Evolutionary conservation across 148 eudicot species (phyloP).

Genomic region (Heliamphora exappendiculata): DNA sequence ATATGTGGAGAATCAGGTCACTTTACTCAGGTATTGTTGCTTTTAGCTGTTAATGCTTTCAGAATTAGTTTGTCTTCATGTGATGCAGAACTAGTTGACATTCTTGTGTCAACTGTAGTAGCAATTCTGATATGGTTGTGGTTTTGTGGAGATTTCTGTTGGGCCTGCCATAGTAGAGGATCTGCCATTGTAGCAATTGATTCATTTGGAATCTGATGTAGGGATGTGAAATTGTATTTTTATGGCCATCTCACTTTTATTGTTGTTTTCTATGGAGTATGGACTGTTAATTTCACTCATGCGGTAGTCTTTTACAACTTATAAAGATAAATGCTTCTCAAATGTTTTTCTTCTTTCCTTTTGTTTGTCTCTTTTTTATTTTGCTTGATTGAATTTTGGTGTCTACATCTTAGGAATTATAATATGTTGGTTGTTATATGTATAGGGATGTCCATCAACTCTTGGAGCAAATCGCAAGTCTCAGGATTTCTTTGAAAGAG

Average conservation of each 20-base stretch:
- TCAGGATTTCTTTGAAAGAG: constrained; percentile 91
- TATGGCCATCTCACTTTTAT: not conserved
- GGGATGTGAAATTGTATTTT: not conserved
- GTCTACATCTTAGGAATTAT: constrained; percentile 5
- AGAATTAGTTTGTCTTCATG: not conserved
- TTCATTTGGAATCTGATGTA: not conserved
- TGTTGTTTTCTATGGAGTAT: not conserved
- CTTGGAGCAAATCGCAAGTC: constrained; percentile 97
- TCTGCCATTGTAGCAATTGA: not conserved
- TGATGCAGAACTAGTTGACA: not conserved
- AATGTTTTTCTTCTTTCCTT: not conserved
- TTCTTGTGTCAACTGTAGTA: not conserved
- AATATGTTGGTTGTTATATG: constrained; percentile 14
- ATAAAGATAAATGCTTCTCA: too few species aligned
- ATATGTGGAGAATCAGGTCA: constrained; percentile 96
- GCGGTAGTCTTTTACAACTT: too few species aligned
- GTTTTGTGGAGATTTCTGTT: not conserved
- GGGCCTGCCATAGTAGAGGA: too few species aligned
- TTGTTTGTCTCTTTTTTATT: not conserved
- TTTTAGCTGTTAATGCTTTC: not conserved
- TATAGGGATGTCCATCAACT: constrained; percentile 95
- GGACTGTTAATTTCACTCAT: not conserved
- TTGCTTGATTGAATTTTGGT: constrained; percentile 3
- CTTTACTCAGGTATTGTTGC: constrained; percentile 71
- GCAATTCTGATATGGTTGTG: not conserved